Percentiles rank a stretch among this genome's conserved stretches.
These are phyloP conservation scores for Penicillium coprophilum DNA, from an alignment of 495 filamentous ascomycete genomes.

Conservation along the genomic window DNA sequence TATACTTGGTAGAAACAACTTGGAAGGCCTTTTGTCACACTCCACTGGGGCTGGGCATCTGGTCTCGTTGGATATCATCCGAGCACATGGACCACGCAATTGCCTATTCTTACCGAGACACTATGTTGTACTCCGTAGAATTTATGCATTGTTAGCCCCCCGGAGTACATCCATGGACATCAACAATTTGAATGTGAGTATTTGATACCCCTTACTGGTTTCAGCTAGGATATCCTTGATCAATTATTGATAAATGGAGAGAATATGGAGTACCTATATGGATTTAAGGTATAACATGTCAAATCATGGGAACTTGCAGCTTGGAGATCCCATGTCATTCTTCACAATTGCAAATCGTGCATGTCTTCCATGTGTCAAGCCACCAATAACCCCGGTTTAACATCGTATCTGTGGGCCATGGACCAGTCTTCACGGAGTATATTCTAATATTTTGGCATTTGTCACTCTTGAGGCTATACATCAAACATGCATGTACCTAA, in stretches of 20 bases:
- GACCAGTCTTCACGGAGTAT: not conserved
- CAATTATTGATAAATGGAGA: not conserved
- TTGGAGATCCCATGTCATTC: not conserved
- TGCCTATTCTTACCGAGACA: not conserved
- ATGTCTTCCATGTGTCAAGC: conserved; percentile 4
- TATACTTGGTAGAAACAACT: conserved; percentile 6
- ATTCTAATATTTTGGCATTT: not conserved
- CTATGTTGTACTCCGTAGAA: not conserved
- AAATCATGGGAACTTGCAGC: not conserved
- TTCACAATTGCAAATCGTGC: not conserved
- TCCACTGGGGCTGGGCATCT: conserved; percentile 6
- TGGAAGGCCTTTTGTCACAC: conserved; percentile 1
- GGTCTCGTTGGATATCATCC: conserved; percentile 24
- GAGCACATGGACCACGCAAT: conserved; percentile 5
- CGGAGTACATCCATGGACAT: not conserved
- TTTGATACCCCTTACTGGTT: not conserved
- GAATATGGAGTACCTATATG: too few species aligned
- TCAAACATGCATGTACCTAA: not conserved
- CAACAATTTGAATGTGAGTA: not conserved
- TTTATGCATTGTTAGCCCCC: conserved; percentile 1
- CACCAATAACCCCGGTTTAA: not conserved
- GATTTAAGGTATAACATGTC: conserved; percentile 1
- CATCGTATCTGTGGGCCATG: not conserved
- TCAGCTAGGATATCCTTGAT: not conserved
- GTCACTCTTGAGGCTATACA: not conserved